Conservation (phyloP, 2,329 filamentous ascomycete species). For the Fusarium beomiforme region DNA sequence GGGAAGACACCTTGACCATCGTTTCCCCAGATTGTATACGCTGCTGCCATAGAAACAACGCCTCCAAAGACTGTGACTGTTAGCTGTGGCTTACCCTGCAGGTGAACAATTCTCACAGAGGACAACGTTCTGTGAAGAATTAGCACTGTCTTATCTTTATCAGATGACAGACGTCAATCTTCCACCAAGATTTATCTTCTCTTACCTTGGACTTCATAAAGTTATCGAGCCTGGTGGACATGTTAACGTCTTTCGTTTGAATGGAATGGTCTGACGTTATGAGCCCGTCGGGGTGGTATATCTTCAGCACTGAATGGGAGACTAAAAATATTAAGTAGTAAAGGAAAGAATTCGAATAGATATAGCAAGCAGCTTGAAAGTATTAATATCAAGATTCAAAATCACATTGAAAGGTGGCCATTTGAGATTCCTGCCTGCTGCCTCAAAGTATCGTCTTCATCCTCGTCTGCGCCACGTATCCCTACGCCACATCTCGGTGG, state of each 20-base stretch:
- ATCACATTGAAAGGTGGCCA: constrained; percentile 38
- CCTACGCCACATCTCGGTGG: constrained; percentile 32
- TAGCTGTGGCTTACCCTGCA: constrained; percentile 34
- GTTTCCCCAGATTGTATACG: constrained; percentile 85
- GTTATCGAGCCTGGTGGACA: constrained; percentile 39
- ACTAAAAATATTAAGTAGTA: background rate
- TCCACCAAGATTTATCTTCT: accelerated
- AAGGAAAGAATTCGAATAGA: background rate
- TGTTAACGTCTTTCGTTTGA: background rate
- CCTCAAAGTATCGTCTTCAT: background rate
- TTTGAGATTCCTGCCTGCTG: constrained; percentile 12
- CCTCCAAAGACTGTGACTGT: constrained; percentile 28
- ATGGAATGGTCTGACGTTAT: background rate
- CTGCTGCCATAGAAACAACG: constrained; percentile 53
- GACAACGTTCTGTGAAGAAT: constrained; percentile 67
- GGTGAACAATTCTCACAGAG: constrained; percentile 62
- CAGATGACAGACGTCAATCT: accelerated
- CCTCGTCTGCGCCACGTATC: constrained; percentile 28
- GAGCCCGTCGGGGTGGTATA: background rate
- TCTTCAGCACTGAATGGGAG: no score
- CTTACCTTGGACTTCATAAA: constrained; percentile 42
- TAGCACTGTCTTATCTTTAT: background rate
- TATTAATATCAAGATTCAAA: background rate
- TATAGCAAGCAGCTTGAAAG: background rate
- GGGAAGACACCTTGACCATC: constrained; percentile 77